Evolutionary conservation across 306 rosid genomes (phyloP).

Genomic region (Gynostemma pentaphyllum): DNA sequence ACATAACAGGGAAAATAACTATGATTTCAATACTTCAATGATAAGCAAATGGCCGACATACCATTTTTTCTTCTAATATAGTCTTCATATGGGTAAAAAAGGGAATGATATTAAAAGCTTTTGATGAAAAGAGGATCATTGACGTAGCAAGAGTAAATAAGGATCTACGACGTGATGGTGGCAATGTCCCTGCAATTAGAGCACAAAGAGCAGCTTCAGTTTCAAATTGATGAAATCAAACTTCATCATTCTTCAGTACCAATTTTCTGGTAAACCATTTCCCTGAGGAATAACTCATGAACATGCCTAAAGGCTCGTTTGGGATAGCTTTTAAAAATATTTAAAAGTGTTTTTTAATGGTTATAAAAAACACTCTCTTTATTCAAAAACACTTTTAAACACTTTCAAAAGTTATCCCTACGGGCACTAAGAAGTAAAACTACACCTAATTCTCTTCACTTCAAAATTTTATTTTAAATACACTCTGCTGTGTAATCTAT

Average conservation of each 20-base stretch:
- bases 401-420: no score
- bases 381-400: no score
- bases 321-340: no score
- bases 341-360: no score
- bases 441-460: background rate
- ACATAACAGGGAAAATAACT: background rate
- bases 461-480: background rate
- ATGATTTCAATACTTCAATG: background rate
- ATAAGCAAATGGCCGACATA: slow-evolving; percentile 16
- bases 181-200: slow-evolving; percentile 52
- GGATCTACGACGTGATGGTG: slow-evolving; percentile 82
- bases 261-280: background rate
- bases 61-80: slow-evolving; percentile 44
- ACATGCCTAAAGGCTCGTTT: no score
- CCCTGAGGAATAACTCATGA: background rate
- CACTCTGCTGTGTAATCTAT: background rate
- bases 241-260: background rate
- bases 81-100: slow-evolving; percentile 41
- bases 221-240: slow-evolving; percentile 7
- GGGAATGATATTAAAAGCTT: slow-evolving; percentile 48
- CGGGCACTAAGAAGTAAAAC: background rate
- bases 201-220: slow-evolving; percentile 10
- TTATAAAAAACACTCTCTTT: no score
- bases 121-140: slow-evolving; percentile 74
- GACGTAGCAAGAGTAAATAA: slow-evolving; percentile 70